Base-by-base conservation (phyloP, 208 protist genomes). In the Acanthamoeba quina region DNA sequence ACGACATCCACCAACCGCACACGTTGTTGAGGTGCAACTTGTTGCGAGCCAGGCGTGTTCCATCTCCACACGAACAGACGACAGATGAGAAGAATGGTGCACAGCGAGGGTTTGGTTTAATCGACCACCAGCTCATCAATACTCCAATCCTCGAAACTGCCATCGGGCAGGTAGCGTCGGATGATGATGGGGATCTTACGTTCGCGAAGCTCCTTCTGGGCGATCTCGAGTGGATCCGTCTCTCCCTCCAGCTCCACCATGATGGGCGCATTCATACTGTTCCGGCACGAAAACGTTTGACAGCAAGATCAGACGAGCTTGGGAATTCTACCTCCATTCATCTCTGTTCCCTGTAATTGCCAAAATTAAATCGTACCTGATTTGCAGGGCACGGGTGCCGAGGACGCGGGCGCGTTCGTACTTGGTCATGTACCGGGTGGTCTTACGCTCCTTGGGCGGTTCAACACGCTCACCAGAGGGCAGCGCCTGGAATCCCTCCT, bases 151-250 rank as follows among this genome's bases (percentile, higher is more conserved):
- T 99, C 99, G 94, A 99, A 99, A 15, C 96, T 98, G 94, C 98
- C 98, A 95, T 99, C 98, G 10, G 99, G 99, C 44, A 96, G 34
- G 74, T 99, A 98, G 76, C 99, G 97, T 74, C 99, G 97, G 60
- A 99, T 99, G 54, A 99, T 99, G 37, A 99, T 97, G n/a, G 99
- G 99, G 60, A 99, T 99, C 92, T 99, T 99, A 10, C 98, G 96
- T 94, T 99, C 96, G 24, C 96, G 96, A 21, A 99, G 97, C 96
- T 99, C 99, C 96, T 99, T 99, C 94, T 98, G 96, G 0, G 99
- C 99, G 94, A 99, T 99, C 62, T 98, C 96, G 26, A 99, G 97
- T 17, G 99, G 99, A 97, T 99, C 99, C 3, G 98, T 99, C 95
- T 99, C 98, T 19, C 99, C 99, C 88, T 99, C 97, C 17, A 99